A percentile compares a stretch with the other conserved stretches of the same genome.
Evolutionary conservation across 148 eudicot species (phyloP).

Genomic region (Chenopodium formosanum): DNA sequence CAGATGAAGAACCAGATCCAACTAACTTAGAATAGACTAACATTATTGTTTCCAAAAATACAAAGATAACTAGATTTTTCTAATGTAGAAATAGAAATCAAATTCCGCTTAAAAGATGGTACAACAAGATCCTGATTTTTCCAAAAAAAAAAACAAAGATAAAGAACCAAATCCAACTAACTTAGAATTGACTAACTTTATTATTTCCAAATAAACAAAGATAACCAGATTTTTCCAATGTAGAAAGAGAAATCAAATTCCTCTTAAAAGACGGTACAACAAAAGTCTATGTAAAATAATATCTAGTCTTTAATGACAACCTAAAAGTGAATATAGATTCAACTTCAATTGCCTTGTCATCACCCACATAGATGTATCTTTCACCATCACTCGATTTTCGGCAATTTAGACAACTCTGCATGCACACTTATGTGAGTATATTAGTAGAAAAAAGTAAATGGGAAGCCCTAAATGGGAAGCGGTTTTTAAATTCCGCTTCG

Average conservation of each 20-base stretch:
- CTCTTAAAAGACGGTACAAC: slow-evolving; percentile 20
- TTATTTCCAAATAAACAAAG: slow-evolving; percentile 10
- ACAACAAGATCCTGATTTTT: slow-evolving; percentile 12
- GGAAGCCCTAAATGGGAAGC: no score
- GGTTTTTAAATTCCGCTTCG: no score
- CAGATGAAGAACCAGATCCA: neutral
- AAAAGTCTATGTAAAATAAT: neutral
- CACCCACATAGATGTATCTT: slow-evolving; percentile 15
- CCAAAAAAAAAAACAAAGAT: no score
- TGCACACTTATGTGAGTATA: neutral
- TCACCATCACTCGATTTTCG: no score
- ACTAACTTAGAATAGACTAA: slow-evolving; percentile 6
- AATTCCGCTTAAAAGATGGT: slow-evolving; percentile 21
- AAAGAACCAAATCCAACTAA: slow-evolving; percentile 10
- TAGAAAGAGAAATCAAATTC: slow-evolving; percentile 9
- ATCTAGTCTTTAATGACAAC: neutral
- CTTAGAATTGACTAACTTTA: slow-evolving; percentile 4
- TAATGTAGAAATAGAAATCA: slow-evolving; percentile 2
- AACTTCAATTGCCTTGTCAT: neutral
- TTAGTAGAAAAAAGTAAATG: no score
- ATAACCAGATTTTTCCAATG: slow-evolving; percentile 17
- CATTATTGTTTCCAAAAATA: slow-evolving; percentile 2
- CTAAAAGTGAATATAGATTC: neutral
- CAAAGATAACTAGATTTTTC: slow-evolving; percentile 16
- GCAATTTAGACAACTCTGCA: neutral